Conservation (phyloP, 2,329 filamentous ascomycete genomes). For the Penicillium sp. region DNA sequence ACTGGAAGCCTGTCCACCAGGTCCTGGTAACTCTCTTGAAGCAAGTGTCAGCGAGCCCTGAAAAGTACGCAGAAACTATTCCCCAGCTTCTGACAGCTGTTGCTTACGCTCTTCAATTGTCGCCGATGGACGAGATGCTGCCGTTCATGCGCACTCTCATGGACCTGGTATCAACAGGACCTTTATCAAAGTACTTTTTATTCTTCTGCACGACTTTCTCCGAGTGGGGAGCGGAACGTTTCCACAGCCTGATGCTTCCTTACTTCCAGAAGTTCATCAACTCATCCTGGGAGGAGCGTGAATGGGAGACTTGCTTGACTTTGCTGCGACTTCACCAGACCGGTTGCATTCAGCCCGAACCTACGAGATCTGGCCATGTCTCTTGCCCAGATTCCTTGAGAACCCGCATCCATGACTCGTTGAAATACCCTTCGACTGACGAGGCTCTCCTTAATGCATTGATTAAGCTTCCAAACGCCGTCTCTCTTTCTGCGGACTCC, state of each 20-base stretch:
- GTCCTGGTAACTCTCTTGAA: slow-evolving; percentile 55
- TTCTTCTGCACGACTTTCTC: slow-evolving; percentile 81
- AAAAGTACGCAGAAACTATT: slow-evolving; percentile 26
- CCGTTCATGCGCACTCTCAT: slow-evolving; percentile 65
- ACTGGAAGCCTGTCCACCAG: slow-evolving; percentile 68
- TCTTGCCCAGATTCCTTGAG: slow-evolving; percentile 58
- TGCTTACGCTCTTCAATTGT: slow-evolving; percentile 69
- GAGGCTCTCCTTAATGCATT: slow-evolving; percentile 67
- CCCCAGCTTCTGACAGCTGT: slow-evolving; percentile 46
- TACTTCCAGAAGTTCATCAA: slow-evolving; percentile 83
- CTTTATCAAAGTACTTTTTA: slow-evolving; percentile 71
- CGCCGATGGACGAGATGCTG: slow-evolving; percentile 76
- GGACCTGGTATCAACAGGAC: slow-evolving; percentile 62
- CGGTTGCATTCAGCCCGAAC: slow-evolving; percentile 52
- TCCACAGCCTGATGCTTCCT: slow-evolving; percentile 72
- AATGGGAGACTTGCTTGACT: slow-evolving; percentile 67
- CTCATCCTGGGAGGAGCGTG: slow-evolving; percentile 66
- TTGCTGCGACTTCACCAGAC: slow-evolving; percentile 58
- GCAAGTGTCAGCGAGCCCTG: slow-evolving; percentile 24
- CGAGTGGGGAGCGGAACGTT: slow-evolving; percentile 69
- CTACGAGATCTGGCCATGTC: slow-evolving; percentile 40
- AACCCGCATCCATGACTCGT: slow-evolving; percentile 67
- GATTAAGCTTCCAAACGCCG: slow-evolving; percentile 60
- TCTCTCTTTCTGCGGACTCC: slow-evolving; percentile 57
- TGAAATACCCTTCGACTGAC: slow-evolving; percentile 57